phyloP scores from a whole-genome alignment of 2,329 filamentous ascomycete genomes.

The Sphaceloma murrayae region DNA sequence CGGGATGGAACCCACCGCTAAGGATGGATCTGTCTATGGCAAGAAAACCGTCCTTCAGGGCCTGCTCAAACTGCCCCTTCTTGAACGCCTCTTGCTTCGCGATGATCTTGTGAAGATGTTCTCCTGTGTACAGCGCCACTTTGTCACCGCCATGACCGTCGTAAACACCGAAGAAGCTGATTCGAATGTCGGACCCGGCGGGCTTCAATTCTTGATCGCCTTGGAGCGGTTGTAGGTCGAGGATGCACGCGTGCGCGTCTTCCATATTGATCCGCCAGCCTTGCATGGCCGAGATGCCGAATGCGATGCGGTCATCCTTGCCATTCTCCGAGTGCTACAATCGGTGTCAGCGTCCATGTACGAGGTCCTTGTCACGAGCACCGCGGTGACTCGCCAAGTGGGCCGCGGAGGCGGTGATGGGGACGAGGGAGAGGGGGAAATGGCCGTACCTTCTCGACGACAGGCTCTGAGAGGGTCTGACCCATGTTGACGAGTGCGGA shows the following conservation, averaged over 20 bases:
- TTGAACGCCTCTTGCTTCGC: slow-evolving; percentile 92
- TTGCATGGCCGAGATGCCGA: slow-evolving; percentile 96
- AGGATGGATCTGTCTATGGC: slow-evolving; percentile 93
- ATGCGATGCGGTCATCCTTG: slow-evolving; percentile 86
- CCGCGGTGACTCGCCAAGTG: too few relatives aligned
- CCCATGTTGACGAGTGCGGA: slow-evolving; percentile 56
- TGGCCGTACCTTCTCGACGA: slow-evolving; percentile 87
- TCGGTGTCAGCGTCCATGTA: slow-evolving; percentile 15
- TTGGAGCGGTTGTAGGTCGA: slow-evolving; percentile 66
- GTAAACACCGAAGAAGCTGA: slow-evolving; percentile 96
- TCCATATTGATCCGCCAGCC: slow-evolving; percentile 99
- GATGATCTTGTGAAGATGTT: slow-evolving; percentile 88
- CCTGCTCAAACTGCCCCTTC: slow-evolving; percentile 83
- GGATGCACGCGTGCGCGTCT: slow-evolving; percentile 80
- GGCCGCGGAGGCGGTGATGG: too few relatives aligned
- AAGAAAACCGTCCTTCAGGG: slow-evolving; percentile 92
- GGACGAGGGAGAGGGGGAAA: slow-evolving; percentile 18
- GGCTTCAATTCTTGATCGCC: slow-evolving; percentile 43
- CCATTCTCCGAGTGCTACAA: slow-evolving; percentile 83
- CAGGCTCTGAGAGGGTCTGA: slow-evolving; percentile 97
- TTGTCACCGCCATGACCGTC: slow-evolving; percentile 97
- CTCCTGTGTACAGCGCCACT: slow-evolving; percentile 84
- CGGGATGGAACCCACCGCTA: slow-evolving; percentile 57
- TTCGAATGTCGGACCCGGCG: slow-evolving; percentile 57
- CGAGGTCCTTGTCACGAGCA: too few relatives aligned